phyloP scores from a whole-genome alignment of 306 rosid species.

The Pueraria montana region DNA sequence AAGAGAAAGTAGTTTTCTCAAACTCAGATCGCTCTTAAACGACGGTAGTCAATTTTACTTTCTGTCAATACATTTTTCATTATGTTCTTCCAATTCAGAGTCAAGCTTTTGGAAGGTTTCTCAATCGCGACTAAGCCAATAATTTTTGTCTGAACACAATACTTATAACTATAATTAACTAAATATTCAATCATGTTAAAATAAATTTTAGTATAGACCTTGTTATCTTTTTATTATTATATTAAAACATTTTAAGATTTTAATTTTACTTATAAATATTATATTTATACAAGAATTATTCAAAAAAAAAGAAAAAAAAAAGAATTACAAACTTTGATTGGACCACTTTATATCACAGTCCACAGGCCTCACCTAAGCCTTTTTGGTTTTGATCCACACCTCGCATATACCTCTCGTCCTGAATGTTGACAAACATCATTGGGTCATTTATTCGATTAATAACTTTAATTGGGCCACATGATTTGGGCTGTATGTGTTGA shows the following conservation, averaged over 20 bases:
- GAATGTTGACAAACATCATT: not conserved
- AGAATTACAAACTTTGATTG: conserved; percentile 11
- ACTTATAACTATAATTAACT: too few species aligned
- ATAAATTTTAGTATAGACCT: too few species aligned
- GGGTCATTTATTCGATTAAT: not conserved
- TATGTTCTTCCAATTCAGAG: not conserved
- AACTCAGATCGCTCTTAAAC: not conserved
- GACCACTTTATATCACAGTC: not conserved
- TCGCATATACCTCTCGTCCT: too few species aligned
- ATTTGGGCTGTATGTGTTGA: not conserved
- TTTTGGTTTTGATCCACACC: not conserved
- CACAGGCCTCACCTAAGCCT: not conserved
- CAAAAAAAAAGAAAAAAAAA: not conserved
- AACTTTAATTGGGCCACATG: not conserved
- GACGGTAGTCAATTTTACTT: not conserved
- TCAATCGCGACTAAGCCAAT: not conserved
- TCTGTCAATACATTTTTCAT: not conserved
- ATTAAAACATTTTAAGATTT: not conserved
- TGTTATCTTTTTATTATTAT: too few species aligned
- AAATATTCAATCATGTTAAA: too few species aligned
- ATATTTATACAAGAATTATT: not conserved
- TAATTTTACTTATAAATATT: not conserved
- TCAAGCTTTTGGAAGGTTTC: not conserved
- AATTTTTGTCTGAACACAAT: not conserved
- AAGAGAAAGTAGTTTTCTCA: not conserved